Conservation (phyloP, 2,329 filamentous ascomycete species). For the Colletotrichum melonis region DNA sequence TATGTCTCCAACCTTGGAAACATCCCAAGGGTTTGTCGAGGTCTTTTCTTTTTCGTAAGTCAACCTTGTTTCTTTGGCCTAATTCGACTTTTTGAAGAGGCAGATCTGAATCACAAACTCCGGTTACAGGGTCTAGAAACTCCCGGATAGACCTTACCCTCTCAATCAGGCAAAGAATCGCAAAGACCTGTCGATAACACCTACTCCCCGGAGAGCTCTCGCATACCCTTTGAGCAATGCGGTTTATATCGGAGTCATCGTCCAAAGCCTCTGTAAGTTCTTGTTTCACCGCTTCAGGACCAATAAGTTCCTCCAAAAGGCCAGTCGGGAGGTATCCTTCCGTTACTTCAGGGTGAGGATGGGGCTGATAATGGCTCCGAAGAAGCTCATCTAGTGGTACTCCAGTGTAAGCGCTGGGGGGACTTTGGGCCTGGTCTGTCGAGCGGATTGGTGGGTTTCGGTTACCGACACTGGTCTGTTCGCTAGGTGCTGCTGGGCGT, state of each 20-base stretch:
- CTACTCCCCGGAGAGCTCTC: background rate
- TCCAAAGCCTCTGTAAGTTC: background rate
- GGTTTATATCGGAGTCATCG: background rate
- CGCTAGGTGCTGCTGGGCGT: too few relatives aligned
- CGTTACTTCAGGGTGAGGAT: background rate
- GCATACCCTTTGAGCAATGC: background rate
- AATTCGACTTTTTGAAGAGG: background rate
- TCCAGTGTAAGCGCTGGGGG: background rate
- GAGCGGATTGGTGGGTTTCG: too few relatives aligned
- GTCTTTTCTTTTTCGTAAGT: background rate
- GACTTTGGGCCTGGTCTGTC: too few relatives aligned
- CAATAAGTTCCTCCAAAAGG: background rate
- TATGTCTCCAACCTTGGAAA: background rate
- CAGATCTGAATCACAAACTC: background rate
- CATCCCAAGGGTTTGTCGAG: background rate
- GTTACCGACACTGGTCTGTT: too few relatives aligned
- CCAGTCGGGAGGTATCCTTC: background rate
- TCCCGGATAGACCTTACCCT: background rate
- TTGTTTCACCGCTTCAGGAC: background rate
- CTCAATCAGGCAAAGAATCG: background rate
- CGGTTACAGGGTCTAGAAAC: background rate
- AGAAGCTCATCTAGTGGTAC: background rate
- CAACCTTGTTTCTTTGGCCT: background rate
- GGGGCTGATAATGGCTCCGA: background rate
- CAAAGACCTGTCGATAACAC: background rate